Evolutionary conservation across 2,329 filamentous ascomycete species (phyloP).

Genomic region (Aspergillus sp.): DNA sequence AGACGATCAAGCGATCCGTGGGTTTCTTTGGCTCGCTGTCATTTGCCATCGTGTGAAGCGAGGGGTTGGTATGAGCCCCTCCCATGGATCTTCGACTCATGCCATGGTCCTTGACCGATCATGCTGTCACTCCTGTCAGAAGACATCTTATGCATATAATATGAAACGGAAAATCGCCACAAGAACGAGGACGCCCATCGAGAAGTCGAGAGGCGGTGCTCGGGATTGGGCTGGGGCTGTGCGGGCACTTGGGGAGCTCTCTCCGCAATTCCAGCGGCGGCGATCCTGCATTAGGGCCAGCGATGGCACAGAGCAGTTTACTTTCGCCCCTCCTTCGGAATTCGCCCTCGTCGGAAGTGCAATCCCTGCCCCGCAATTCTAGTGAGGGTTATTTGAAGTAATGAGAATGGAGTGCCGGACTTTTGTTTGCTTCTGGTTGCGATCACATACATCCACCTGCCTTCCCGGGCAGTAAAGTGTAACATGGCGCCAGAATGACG

Average conservation of each 20-base stretch:
- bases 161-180: background rate
- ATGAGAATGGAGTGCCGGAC: background rate
- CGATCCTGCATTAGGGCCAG: slow-evolving; percentile 20
- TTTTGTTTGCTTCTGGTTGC: background rate
- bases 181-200: background rate
- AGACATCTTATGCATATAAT: background rate
- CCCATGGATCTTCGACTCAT: slow-evolving; percentile 9
- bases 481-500: slow-evolving; percentile 21
- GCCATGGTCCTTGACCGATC: background rate
- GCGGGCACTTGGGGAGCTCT: slow-evolving; percentile 17
- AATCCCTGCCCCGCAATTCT: slow-evolving; percentile 9
- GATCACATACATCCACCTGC: background rate
- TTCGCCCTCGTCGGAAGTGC: background rate
- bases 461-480: background rate
- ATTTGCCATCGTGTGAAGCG: slow-evolving; percentile 5
- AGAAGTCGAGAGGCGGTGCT: background rate
- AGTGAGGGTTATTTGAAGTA: background rate
- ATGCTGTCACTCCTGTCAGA: slow-evolving; percentile 3
- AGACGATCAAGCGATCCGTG: slow-evolving; percentile 9
- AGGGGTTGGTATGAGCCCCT: slow-evolving; percentile 5
- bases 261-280: slow-evolving; percentile 20
- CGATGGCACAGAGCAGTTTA: background rate
- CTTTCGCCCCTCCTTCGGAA: background rate
- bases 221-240: slow-evolving; percentile 4
- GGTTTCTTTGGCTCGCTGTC: background rate